Base-by-base conservation (phyloP, 2,329 filamentous ascomycete species). In the Catunica adiposa region DNA sequence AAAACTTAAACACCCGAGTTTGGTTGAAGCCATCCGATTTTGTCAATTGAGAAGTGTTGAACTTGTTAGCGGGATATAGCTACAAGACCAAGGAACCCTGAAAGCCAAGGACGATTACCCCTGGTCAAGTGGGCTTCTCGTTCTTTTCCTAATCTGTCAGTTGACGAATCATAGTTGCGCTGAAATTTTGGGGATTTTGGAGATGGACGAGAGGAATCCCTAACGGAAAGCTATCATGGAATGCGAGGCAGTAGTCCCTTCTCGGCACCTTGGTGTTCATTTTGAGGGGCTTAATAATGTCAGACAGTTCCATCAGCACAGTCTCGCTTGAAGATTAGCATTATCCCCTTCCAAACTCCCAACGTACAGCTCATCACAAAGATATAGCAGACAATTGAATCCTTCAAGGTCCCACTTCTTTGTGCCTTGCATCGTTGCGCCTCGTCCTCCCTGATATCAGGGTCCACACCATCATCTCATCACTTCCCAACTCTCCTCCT, bases 141-240 rank as follows among this genome's bases (percentile, higher is more conserved):
- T 50, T 57, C 55, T 54, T 57, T 57, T 57, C 55, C 55, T 57
- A 57, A 53, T 57, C 51, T 31, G 55, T 57, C 55, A 14, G 20
- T 20, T 14, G 23, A 26, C 44, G 23, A 48, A 48, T 26, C 23
- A 48, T 20, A 48, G 22, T n/a, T n/a, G n/a, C n/a, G n/a, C n/a
- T n/a, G 26, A 22, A 48, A n/a, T 23, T 9, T 20, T 48, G 15
- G 40, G 37, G 11, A 38, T n/a, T 44, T 44, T 22, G 8, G 5
- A 11, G 29, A 34, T 34, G 29, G 29, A 34, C 29, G 29, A 34
- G 11, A 34, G 29, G 11, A 34, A 34, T 34, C 29, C 11, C 29
- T 5, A 5, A 34, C 29, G 29, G 29, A 34, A 34, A 34, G 29
- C 29, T 34, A 34, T 34, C 29, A 34, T 11, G 29, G 29, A 11